Conservation (phyloP, 805 yeast genomes). For the Suhomyces sp. region DNA sequence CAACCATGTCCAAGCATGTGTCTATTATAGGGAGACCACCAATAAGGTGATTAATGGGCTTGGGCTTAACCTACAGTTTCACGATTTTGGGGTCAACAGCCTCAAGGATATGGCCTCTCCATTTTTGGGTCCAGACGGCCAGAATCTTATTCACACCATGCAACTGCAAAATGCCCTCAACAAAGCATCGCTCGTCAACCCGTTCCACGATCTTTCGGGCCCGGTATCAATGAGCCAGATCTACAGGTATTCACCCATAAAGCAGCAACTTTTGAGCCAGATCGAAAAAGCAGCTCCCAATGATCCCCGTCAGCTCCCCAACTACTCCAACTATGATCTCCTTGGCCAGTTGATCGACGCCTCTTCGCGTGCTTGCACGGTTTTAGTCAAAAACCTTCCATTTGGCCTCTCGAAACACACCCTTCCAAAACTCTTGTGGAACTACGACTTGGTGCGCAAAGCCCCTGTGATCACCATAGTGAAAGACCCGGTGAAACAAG, state of each 20-base stretch:
- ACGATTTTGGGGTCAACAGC: constrained; percentile 22
- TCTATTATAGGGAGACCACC: constrained; percentile 48
- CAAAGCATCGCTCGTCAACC: neutral
- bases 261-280: neutral
- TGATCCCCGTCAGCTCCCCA: neutral
- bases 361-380: constrained; percentile 23
- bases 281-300: neutral
- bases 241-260: constrained; percentile 4
- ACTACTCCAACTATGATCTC: constrained; percentile 13
- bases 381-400: constrained; percentile 47
- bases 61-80: constrained; percentile 45
- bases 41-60: constrained; percentile 51
- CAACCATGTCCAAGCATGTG: constrained; percentile 45
- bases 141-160: neutral
- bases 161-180: neutral
- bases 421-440: constrained; percentile 45
- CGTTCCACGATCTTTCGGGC: constrained; percentile 1
- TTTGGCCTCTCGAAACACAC: constrained; percentile 36
- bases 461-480: constrained; percentile 20
- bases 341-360: constrained; percentile 18
- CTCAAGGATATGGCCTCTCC: constrained; percentile 32
- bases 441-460: constrained; percentile 39
- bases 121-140: constrained; percentile 12
- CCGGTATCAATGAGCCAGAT: constrained; percentile 3
- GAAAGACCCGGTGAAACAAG: constrained; percentile 26